These are phyloP conservation scores for Solanum appendiculatum DNA, from an alignment of 257 asterid genomes.

Conservation along the genomic window DNA sequence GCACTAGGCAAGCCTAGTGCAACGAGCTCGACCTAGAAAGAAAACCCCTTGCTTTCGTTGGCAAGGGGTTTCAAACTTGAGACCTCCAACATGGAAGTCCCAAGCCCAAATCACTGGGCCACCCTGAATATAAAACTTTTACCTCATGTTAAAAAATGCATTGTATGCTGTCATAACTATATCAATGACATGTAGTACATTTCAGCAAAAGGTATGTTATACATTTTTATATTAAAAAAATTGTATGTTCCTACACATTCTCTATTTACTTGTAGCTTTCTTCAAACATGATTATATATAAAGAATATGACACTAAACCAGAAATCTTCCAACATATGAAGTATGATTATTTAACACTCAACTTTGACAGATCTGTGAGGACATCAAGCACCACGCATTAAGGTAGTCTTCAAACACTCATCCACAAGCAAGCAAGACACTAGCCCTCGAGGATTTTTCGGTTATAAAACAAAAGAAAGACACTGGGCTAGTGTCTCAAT, in stretches of 20 bases:
- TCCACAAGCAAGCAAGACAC: neutral
- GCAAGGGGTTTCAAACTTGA: too few species aligned
- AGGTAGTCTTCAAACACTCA: neutral
- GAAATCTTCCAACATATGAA: neutral
- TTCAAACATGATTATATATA: neutral
- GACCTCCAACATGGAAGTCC: too few species aligned
- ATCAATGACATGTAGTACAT: neutral
- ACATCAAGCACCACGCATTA: neutral
- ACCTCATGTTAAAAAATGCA: neutral
- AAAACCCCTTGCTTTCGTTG: too few species aligned
- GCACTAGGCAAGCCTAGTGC: too few species aligned
- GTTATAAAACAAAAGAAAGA: neutral
- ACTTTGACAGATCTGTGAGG: neutral
- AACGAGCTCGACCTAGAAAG: too few species aligned
- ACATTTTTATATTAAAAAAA: too few species aligned
- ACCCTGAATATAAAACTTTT: neutral
- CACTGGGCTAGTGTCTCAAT: neutral
- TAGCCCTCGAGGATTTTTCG: neutral
- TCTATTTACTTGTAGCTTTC: neutral
- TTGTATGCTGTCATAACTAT: neutral
- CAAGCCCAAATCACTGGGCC: too few species aligned
- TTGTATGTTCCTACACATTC: neutral
- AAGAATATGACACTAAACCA: neutral
- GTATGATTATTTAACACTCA: neutral
- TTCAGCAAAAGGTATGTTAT: neutral